Conservation (phyloP, 495 filamentous ascomycete species). For the Penicillium fimorum region DNA sequence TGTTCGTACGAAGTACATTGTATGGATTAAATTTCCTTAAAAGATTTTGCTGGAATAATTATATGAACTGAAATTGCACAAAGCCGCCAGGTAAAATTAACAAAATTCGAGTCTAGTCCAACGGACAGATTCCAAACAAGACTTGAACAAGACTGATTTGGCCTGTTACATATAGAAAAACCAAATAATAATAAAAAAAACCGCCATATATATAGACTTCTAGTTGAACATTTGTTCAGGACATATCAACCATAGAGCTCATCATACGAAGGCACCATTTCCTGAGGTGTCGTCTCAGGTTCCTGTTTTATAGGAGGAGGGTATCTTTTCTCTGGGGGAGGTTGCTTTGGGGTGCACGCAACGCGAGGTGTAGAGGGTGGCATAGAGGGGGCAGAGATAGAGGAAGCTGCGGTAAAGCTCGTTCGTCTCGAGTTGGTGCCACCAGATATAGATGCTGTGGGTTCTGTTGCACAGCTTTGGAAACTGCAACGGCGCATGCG, state of each 20-base stretch:
- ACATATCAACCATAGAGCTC: slow-evolving; percentile 42
- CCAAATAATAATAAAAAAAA: slow-evolving; percentile 1
- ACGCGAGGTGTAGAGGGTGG: slow-evolving; percentile 33
- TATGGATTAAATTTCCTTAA: not conserved
- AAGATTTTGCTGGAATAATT: not conserved
- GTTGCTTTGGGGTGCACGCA: slow-evolving; percentile 6
- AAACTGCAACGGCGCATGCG: slow-evolving; percentile 45
- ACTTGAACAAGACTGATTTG: not conserved
- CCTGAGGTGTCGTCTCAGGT: slow-evolving; percentile 20
- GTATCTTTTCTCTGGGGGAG: slow-evolving; percentile 26
- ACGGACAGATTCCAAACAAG: not conserved
- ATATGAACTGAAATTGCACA: not conserved
- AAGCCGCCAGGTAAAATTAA: slow-evolving; percentile 8
- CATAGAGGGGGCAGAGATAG: slow-evolving; percentile 31
- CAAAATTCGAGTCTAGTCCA: not conserved
- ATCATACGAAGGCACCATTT: slow-evolving; percentile 47
- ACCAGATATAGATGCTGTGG: slow-evolving; percentile 26
- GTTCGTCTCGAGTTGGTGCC: slow-evolving; percentile 39
- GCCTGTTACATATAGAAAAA: slow-evolving; percentile 3
- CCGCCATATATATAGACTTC: slow-evolving; percentile 9
- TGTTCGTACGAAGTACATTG: too few species aligned
- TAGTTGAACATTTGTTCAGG: not conserved
- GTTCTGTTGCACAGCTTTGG: slow-evolving; percentile 35
- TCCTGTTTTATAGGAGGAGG: slow-evolving; percentile 26
- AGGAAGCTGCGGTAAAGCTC: slow-evolving; percentile 37